Evolutionary conservation across 768 basidiomycete species (phyloP).

Genomic region (Erythrobasidium yunnanense): DNA sequence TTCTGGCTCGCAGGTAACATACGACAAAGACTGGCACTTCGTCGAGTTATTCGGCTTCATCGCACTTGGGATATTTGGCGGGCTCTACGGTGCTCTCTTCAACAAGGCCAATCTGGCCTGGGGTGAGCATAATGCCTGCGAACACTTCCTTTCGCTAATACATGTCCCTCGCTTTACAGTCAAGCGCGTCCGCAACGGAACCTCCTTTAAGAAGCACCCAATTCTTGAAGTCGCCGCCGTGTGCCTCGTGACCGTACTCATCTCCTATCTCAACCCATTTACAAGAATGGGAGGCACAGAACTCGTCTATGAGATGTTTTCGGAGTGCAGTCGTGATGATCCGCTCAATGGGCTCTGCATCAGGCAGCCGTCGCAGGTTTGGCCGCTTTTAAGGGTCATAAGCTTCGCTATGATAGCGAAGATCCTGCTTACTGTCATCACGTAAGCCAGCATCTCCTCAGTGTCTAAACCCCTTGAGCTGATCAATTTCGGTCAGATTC

Average conservation of each 20-base stretch:
- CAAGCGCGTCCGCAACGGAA: constrained; percentile 65
- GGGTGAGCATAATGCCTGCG: neutral
- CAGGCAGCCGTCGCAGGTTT: constrained; percentile 46
- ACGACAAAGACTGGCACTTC: constrained; percentile 74
- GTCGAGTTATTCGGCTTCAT: constrained; percentile 78
- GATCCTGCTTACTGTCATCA: constrained; percentile 66
- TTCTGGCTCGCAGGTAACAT: constrained; percentile 48
- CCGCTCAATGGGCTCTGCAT: constrained; percentile 62
- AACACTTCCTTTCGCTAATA: neutral
- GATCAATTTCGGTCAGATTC: constrained; percentile 9
- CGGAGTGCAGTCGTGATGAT: constrained; percentile 42
- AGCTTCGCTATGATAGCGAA: constrained; percentile 71
- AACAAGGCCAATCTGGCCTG: constrained; percentile 61
- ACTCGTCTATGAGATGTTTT: constrained; percentile 71
- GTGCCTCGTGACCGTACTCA: constrained; percentile 54
- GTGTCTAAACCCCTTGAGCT: neutral
- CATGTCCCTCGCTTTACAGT: constrained; percentile 39
- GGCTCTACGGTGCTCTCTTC: constrained; percentile 86
- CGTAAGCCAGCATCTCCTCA: too few relatives aligned
- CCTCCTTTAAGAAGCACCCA: constrained; percentile 69
- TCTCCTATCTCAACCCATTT: constrained; percentile 80
- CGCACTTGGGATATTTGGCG: constrained; percentile 78
- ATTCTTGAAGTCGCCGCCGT: constrained; percentile 73
- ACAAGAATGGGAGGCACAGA: constrained; percentile 92
- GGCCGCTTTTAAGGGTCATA: constrained; percentile 57